Base-by-base conservation (phyloP, 2,329 filamentous ascomycete species). In the Fusarium caatingaense region DNA sequence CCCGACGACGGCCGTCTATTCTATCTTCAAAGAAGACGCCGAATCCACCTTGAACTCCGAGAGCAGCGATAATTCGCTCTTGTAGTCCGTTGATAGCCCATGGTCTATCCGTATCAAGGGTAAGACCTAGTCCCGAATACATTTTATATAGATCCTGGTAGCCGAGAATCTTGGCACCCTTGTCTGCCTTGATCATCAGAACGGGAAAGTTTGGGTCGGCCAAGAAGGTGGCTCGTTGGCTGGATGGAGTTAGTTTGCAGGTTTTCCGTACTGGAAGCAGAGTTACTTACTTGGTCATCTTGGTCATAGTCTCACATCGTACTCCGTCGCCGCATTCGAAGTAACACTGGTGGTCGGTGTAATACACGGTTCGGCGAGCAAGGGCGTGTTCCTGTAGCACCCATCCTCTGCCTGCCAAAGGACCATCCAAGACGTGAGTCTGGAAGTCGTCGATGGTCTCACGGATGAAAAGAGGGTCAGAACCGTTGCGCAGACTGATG, bases 131-230 rank as follows among this genome's bases (percentile, higher is more conserved):
- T 9, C 30, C 16, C 1, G 62, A 64, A 21, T 66, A 66, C 0
- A 30, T 46, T 7, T 53, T 58, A 30, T 64, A 66, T 3, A 66
- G 25, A 5, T 64, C 53, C 15, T 66, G 63, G n/a, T 54, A 64
- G 13, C 48, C 56, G 1, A 64, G 47, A 5, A 66, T 66, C 20
- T 34, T 40, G 4, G 46, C 34, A 0, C 47, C 63, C 12, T 50
- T 45, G 11, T 63, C 32, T 6, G 47, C 47, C 12, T 15, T 25
- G 6, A 50, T 50, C 47, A 50, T 50, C 3, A 50, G 20, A 21
- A 16, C 16, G 2, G 58, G 62, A 2, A 66, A 66, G 18, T 66
- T 64, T 8, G 59, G 42, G 2, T 66, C 63, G 4, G 59, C 63
- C 10, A 66, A 12, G 9, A 66, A 63, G 2, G 53, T 47, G 1